phyloP scores from a whole-genome alignment of 805 yeast species.

The Barnettozyma sucrosica region DNA sequence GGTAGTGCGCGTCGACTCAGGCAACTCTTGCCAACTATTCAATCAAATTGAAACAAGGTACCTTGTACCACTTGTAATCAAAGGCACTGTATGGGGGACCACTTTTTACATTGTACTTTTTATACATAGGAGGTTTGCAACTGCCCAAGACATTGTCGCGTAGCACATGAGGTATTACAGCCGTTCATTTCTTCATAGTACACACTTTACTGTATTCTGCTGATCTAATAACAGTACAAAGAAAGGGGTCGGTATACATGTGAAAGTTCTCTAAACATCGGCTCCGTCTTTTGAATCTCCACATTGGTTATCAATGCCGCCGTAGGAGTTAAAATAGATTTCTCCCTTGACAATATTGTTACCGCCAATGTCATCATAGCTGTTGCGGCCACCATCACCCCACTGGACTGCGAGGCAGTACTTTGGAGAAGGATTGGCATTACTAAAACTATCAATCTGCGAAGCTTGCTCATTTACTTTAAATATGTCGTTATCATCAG shows the following conservation, averaged over 20 bases:
- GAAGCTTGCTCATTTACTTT: background rate
- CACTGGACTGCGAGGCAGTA: slow-evolving; percentile 1
- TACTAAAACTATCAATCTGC: background rate
- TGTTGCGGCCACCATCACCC: background rate
- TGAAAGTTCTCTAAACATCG: background rate
- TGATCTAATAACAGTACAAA: background rate
- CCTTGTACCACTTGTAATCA: too few species aligned
- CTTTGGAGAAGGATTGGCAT: background rate
- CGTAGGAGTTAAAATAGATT: background rate
- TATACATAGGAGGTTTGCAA: background rate
- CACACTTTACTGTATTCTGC: background rate
- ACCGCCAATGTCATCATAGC: background rate
- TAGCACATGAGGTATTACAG: background rate
- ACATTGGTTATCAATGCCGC: background rate
- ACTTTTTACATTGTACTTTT: background rate
- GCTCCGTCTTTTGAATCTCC: background rate
- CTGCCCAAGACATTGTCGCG: background rate
- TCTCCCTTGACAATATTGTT: slow-evolving; percentile 1
- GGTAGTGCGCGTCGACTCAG: too few species aligned
- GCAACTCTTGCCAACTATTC: too few species aligned
- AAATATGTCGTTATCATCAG: background rate
- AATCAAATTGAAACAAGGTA: too few species aligned
- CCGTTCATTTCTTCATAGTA: background rate
- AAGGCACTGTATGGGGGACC: background rate
- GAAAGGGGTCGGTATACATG: background rate